These are phyloP conservation scores for Geotrichum candidum DNA, from an alignment of 1,139 yeast genomes.

Conservation along the genomic window DNA sequence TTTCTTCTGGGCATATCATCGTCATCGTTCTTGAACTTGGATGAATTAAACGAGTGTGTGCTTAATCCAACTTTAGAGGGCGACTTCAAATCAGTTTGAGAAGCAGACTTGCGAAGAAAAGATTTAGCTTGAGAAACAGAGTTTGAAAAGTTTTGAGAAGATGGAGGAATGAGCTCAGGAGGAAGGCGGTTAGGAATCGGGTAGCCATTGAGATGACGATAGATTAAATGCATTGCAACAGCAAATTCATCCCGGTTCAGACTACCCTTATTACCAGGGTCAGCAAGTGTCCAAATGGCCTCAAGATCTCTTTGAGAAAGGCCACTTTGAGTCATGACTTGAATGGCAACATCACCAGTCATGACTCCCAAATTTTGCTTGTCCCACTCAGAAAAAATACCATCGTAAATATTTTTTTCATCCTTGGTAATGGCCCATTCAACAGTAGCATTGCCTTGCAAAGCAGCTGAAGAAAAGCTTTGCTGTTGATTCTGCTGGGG, in stretches of 20 bases:
- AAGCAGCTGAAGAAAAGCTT: constrained; percentile 29
- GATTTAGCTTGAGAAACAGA: constrained; percentile 49
- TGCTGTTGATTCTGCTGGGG: constrained; percentile 50
- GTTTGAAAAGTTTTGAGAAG: constrained; percentile 51
- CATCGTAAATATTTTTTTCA: constrained; percentile 82
- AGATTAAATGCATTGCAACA: constrained; percentile 90
- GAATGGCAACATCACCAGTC: constrained; percentile 77
- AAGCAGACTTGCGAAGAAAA: constrained; percentile 18
- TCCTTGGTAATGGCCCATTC: constrained; percentile 79
- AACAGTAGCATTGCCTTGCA: constrained; percentile 34
- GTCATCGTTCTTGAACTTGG: constrained; percentile 56
- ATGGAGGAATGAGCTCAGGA: constrained; percentile 67
- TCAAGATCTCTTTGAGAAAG: constrained; percentile 79
- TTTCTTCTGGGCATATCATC: constrained; percentile 59
- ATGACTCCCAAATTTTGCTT: constrained; percentile 58
- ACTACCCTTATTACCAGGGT: constrained; percentile 78
- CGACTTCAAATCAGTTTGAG: background rate
- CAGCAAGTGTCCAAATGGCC: constrained; percentile 90
- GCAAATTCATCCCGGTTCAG: constrained; percentile 82
- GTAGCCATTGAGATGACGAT: constrained; percentile 72
- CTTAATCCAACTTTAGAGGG: background rate
- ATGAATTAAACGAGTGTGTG: constrained; percentile 34
- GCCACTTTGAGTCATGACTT: constrained; percentile 86
- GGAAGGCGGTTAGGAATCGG: constrained; percentile 61
- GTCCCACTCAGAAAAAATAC: constrained; percentile 86